phyloP scores from a whole-genome alignment of 257 asterid genomes.

The Forsythia viridissima region DNA sequence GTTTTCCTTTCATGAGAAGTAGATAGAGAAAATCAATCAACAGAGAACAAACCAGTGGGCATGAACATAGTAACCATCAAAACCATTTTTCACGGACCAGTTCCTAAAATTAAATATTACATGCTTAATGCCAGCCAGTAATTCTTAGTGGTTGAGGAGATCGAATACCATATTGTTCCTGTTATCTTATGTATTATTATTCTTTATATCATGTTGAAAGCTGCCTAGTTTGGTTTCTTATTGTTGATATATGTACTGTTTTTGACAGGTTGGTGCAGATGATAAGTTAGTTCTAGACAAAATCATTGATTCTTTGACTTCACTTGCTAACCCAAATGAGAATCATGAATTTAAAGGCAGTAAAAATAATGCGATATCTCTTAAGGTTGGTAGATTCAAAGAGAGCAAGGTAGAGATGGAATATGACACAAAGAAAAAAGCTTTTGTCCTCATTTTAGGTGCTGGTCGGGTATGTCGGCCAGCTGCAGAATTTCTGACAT shows the following conservation, averaged over 20 bases:
- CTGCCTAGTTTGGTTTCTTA: neutral
- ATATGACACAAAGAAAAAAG: conserved; percentile 38
- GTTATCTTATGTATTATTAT: neutral
- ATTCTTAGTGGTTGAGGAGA: neutral
- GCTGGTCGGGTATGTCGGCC: conserved; percentile 99
- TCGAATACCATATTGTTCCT: neutral
- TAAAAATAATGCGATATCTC: conserved; percentile 45
- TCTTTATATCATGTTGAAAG: neutral
- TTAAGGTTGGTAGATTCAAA: conserved; percentile 55
- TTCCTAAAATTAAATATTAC: too few species aligned
- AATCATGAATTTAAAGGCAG: conserved; percentile 29
- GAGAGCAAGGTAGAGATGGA: conserved; percentile 40
- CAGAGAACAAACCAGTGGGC: too few species aligned
- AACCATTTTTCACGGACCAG: too few species aligned
- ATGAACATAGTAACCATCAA: too few species aligned
- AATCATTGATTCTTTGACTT: conserved; percentile 71
- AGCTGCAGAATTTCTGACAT: conserved; percentile 80
- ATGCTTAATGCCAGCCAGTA: too few species aligned
- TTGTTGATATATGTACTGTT: conserved; percentile 18
- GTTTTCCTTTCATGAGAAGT: too few species aligned
- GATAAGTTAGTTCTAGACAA: conserved; percentile 64
- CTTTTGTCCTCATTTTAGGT: conserved; percentile 75
- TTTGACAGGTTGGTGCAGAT: conserved; percentile 81
- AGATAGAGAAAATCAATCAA: too few species aligned
- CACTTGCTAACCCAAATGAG: conserved; percentile 62